Evolutionary conservation across 1,284 basidiomycete genomes (phyloP), one percentile per base, ranked within the genome.

Genomic region (Microbotryomycetes sp.): DNA sequence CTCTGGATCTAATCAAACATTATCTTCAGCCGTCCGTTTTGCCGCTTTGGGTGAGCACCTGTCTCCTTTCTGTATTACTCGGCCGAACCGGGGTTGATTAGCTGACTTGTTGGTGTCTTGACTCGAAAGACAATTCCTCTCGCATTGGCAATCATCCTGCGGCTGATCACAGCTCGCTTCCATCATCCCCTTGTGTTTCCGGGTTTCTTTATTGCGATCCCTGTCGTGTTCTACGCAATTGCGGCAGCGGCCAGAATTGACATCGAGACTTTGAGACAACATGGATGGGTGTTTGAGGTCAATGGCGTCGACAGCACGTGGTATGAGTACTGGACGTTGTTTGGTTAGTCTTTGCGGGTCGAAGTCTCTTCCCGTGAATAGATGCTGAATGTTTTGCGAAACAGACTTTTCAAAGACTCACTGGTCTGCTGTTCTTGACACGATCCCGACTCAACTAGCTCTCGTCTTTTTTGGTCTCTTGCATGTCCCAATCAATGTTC

Each of bases 181-280:
- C 83, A 87, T 59, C 90, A 97, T 75, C 92, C 96, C 70, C 82
- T 97, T 58, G 82, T 97, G 69, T 93, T 97, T 74, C 94, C 94
- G 1, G 77, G 85, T 23, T 98, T 81, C 66, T 97, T 97, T 77
- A 78, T 96, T 54, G 72, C 83, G 61, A 91, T 97, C 64, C 90
- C 91, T 2, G 71, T 84, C 51, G 65, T 91, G 19, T 97, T 97
- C 77, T 97, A 97, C 75, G 74, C 87, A 54, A 78, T 92, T 52
- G 52, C 74, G 0, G 82, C 90, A 2, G 80, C 81, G 0, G 84
- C 83, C 0, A 78, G 82, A 4, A 76, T 91, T 51, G 79, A 88
- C 66, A 76, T 97, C 19, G 76, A 74, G 2, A 75, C 75, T 16
- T 78, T 97, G 22, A 80, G 92, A 26, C 72, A 77, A 12, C 76